phyloP scores from a whole-genome alignment of 345 rosid species.

The Eucalyptus tenuipes region DNA sequence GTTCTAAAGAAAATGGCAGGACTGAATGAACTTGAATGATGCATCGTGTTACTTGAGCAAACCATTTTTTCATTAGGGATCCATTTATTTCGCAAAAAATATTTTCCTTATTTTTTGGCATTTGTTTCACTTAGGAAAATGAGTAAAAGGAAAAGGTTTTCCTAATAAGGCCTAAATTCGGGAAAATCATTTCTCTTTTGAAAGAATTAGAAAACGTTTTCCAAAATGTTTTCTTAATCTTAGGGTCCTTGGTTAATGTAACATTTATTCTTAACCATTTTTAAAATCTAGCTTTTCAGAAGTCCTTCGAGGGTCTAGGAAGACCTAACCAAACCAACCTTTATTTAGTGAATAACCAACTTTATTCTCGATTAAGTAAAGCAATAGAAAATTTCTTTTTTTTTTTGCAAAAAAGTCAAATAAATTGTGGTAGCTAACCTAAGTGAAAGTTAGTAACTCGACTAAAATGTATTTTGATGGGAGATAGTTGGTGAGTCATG shows the following conservation, averaged over 20 bases:
- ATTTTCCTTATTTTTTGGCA: rapidly evolving
- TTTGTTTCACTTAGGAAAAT: too few relatives aligned
- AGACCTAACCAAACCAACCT: too few relatives aligned
- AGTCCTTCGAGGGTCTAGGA: neutral
- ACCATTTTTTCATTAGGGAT: neutral
- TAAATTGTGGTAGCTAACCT: neutral
- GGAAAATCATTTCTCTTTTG: too few relatives aligned
- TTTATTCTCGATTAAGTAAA: neutral
- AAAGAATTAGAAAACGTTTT: too few relatives aligned
- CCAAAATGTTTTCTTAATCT: too few relatives aligned
- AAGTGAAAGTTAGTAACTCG: neutral
- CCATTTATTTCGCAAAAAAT: too few relatives aligned
- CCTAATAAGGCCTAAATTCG: too few relatives aligned
- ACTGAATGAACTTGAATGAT: neutral
- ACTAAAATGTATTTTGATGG: neutral
- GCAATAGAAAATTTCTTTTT: neutral
- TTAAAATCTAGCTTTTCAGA: neutral
- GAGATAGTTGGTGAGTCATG: neutral
- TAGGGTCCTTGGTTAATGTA: too few relatives aligned
- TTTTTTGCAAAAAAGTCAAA: neutral
- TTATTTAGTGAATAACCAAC: neutral
- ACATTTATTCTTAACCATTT: too few relatives aligned
- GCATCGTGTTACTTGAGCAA: neutral
- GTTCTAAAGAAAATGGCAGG: neutral
- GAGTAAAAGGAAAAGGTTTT: too few relatives aligned